These are phyloP conservation scores for Cadophora sp. DNA, from an alignment of 2,329 filamentous ascomycete species.

Conservation along the genomic window DNA sequence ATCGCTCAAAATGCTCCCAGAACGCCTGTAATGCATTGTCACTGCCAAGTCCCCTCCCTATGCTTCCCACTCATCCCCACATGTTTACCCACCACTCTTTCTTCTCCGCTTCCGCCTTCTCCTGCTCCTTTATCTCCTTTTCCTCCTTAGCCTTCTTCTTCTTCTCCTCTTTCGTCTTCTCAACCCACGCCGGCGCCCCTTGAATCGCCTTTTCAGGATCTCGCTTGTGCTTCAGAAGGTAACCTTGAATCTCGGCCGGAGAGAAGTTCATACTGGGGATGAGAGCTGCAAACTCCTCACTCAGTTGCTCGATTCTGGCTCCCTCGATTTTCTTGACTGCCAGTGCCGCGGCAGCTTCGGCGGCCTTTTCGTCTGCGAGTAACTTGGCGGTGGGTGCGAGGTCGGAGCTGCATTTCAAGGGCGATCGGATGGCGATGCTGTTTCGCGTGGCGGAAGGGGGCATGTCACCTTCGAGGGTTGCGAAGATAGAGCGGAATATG, in stretches of 20 bases:
- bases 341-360: constrained; percentile 9
- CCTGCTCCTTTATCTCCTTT: constrained; percentile 36
- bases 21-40: not conserved
- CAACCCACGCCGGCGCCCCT: constrained; percentile 61
- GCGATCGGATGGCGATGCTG: not conserved
- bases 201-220: constrained; percentile 59
- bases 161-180: constrained; percentile 57
- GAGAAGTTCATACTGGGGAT: constrained; percentile 60
- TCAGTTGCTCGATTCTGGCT: constrained; percentile 48
- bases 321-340: constrained; percentile 18
- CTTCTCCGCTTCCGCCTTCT: constrained; percentile 33
- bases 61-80: not conserved
- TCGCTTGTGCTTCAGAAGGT: constrained; percentile 67
- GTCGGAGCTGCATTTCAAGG: not conserved
- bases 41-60: not conserved
- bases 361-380: constrained; percentile 19
- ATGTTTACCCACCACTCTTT: constrained; percentile 8
- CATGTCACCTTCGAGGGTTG: constrained; percentile 46
- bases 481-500: constrained; percentile 44
- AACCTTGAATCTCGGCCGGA: constrained; percentile 71
- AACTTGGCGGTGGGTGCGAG: not conserved
- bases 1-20: not conserved
- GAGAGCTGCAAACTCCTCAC: constrained; percentile 56
- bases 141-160: constrained; percentile 40
- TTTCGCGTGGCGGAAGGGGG: constrained; percentile 7